Evolutionary conservation across 2,329 filamentous ascomycete species (phyloP).

Genomic region (Tolypocladium amazonense): DNA sequence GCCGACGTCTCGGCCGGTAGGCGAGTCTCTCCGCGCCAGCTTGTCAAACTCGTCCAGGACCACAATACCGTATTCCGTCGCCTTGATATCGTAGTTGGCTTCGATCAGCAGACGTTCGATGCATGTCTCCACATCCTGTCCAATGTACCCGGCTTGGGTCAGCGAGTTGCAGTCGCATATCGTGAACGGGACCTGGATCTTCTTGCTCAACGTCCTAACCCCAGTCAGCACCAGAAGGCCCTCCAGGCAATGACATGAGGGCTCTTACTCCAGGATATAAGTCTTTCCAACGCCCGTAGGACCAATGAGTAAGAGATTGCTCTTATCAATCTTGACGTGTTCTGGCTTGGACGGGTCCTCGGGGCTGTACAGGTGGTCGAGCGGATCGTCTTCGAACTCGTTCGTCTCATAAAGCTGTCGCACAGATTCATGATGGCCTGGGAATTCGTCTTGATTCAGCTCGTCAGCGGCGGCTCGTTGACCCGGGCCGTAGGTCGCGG

Average conservation of each 20-base stretch:
- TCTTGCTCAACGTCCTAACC: conserved; percentile 74
- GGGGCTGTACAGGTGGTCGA: conserved; percentile 35
- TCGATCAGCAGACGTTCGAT: conserved; percentile 85
- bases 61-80: conserved; percentile 84
- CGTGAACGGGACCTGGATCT: conserved; percentile 89
- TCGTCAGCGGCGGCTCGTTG: conserved; percentile 13
- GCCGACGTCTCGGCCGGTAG: conserved; percentile 85
- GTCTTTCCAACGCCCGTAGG: conserved; percentile 96
- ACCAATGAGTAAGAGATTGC: conserved; percentile 81
- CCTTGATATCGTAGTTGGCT: conserved; percentile 76
- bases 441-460: conserved; percentile 39
- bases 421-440: conserved; percentile 38
- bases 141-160: conserved; percentile 94
- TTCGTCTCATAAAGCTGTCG: conserved; percentile 27
- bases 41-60: conserved; percentile 97
- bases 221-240: conserved; percentile 9
- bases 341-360: conserved; percentile 33
- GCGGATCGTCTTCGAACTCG: conserved; percentile 17
- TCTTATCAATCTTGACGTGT: conserved; percentile 79
- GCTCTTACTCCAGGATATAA: conserved; percentile 65
- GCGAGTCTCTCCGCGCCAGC: conserved; percentile 78
- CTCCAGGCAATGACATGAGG: not conserved
- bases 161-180: conserved; percentile 95
- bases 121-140: conserved; percentile 93
- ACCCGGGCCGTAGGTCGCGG: not conserved